Evolutionary conservation across 2,329 filamentous ascomycete genomes (phyloP), one percentile per base, ranked within the genome.

Genomic region (Dactylellina haptotyla): DNA sequence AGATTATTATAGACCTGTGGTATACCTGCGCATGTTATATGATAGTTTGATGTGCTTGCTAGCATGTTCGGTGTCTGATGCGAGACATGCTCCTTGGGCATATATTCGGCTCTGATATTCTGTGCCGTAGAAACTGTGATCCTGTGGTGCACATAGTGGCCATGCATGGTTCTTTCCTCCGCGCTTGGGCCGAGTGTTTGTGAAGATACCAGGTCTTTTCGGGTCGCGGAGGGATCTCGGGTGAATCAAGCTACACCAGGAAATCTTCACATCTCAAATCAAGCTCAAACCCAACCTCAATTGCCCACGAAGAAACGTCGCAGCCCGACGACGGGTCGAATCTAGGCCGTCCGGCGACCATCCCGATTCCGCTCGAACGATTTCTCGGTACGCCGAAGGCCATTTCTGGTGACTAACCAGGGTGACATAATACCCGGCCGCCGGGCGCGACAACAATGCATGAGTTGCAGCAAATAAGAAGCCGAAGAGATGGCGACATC

Each of bases 401-500:
- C 30, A 25, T 46, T 62, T 56, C 43, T 9, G 39, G 56, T 53
- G 54, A 23, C 45, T 53, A 72, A 65, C 65, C 54, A 45, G 59
- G 34, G 18, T 28, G 50, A 43, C 56, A 54, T 54, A 41, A 50
- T 26, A 59, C 41, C 34, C 37, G 45, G 59, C n/a, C 34, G 53
- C 26, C 28, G 26, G 53, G 43, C 28, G 50, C 41, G n/a, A 45
- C 18, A 37, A 59, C 45, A 25, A 64, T 64, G 67, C 59, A 58
- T 58, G 45, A 65, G 45, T 32, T 50, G 41, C 57, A 65, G 46
- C 67, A 72, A 72, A 64, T 65, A 43, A 56, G 41, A 65, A 51
- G 45, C 39, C 59, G 57, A 46, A 50, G 59, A 51, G 67, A 72
- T 64, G 67, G 51, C 61, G 50, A 59, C 67, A 72, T 72, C 56